These are phyloP conservation scores for Fusarium mangiferae DNA, from an alignment of 2,329 filamentous ascomycete species.

Conservation along the genomic window DNA sequence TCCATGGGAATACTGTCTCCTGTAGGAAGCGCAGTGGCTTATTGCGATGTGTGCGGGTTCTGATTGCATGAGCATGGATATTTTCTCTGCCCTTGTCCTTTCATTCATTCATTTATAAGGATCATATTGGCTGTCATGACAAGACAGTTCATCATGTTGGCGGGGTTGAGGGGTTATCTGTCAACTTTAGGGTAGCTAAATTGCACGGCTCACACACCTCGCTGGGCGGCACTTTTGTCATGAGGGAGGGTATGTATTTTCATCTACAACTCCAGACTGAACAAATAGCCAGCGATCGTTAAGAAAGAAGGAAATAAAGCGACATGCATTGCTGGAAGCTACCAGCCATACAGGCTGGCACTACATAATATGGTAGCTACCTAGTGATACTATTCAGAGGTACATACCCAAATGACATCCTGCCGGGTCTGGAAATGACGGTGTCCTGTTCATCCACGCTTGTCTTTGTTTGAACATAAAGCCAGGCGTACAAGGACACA, in stretches of 20 bases:
- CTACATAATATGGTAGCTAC: background rate
- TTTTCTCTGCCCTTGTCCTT: background rate
- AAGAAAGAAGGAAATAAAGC: background rate
- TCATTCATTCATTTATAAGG: background rate
- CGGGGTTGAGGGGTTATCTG: slow-evolving; percentile 16
- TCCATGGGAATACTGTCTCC: background rate
- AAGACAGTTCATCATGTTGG: slow-evolving; percentile 17
- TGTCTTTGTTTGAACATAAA: background rate
- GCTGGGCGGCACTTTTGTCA: background rate
- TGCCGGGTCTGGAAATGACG: background rate
- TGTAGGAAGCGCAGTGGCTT: background rate
- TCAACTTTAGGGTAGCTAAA: background rate
- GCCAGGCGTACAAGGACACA: background rate
- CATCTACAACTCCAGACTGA: background rate
- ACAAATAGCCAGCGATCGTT: background rate
- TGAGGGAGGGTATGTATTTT: background rate
- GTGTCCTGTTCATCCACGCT: background rate
- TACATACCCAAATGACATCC: background rate
- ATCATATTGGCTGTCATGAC: slow-evolving; percentile 6
- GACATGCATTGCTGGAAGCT: background rate
- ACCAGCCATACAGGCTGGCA: background rate
- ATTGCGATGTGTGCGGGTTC: background rate
- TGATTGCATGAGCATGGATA: background rate
- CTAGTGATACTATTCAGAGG: background rate
- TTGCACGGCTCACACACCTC: background rate